Conservation (phyloP, 108 stramenopile genomes). For the Cylindrotheca closterium region DNA sequence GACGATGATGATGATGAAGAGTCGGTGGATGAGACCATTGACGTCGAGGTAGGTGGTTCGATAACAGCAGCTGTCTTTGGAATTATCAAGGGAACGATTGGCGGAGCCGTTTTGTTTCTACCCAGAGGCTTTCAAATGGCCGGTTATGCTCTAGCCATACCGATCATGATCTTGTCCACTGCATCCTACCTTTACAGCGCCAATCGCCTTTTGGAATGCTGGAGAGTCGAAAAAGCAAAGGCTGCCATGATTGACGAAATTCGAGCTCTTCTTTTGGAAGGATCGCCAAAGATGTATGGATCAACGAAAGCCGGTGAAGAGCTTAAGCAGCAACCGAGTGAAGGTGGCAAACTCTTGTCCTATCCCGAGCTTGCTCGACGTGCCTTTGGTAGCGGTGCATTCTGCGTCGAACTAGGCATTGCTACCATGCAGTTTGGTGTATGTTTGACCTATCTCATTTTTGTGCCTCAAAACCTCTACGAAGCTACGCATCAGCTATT, state of each 20-base stretch:
- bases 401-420: slow-evolving; percentile 41
- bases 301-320: no score
- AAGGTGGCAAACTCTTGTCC: slow-evolving; percentile 28
- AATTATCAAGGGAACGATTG: slow-evolving; percentile 42
- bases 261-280: not conserved
- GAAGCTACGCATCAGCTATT: slow-evolving; percentile 22
- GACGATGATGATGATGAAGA: slow-evolving; percentile 27
- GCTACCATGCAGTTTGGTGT: slow-evolving; percentile 58
- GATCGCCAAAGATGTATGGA: not conserved
- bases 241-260: slow-evolving; percentile 10
- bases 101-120: slow-evolving; percentile 45
- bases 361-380: slow-evolving; percentile 45
- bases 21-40: slow-evolving; percentile 30
- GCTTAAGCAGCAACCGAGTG: slow-evolving; percentile 1
- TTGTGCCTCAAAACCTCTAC: slow-evolving; percentile 51
- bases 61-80: slow-evolving; percentile 48
- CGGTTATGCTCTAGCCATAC: slow-evolving; percentile 42
- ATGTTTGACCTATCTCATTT: slow-evolving; percentile 57
- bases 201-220: slow-evolving; percentile 37
- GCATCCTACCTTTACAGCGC: slow-evolving; percentile 42
- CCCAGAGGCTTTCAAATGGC: slow-evolving; percentile 45
- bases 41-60: slow-evolving; percentile 43
- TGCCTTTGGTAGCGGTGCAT: slow-evolving; percentile 35
- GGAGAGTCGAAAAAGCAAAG: slow-evolving; percentile 31
- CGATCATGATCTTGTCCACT: slow-evolving; percentile 34